Percentiles rank a stretch among this genome's conserved stretches.
These are phyloP conservation scores for Fusarium scirpi DNA, from an alignment of 2,329 filamentous ascomycete species.

Conservation along the genomic window DNA sequence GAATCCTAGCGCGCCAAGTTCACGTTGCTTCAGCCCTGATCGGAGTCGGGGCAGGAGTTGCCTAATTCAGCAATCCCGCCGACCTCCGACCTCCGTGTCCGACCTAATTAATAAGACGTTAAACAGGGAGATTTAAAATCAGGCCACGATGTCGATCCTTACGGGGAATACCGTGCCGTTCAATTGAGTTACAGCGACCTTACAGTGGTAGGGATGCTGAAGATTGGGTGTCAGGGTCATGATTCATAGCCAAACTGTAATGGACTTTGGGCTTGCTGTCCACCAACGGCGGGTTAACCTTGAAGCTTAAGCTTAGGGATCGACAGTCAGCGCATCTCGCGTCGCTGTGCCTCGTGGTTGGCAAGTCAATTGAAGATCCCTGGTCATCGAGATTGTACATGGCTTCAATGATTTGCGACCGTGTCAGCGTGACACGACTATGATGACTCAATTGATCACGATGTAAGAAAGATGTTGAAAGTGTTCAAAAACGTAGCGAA, in stretches of 20 bases:
- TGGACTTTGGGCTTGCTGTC: background rate
- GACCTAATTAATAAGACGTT: background rate
- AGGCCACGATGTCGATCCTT: slow-evolving; percentile 1
- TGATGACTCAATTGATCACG: background rate
- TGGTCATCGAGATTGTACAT: background rate
- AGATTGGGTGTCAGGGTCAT: slow-evolving; percentile 2
- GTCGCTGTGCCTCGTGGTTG: background rate
- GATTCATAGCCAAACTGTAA: slow-evolving; percentile 16
- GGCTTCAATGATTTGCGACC: background rate
- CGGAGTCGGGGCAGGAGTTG: background rate
- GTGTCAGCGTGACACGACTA: background rate
- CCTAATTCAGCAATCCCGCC: background rate
- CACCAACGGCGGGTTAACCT: background rate
- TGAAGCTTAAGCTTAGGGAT: background rate
- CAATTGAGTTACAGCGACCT: background rate
- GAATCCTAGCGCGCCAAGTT: background rate
- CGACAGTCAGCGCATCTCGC: background rate
- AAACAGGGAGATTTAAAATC: background rate
- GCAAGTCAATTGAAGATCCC: background rate
- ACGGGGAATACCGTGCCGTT: background rate
- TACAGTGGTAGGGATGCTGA: background rate
- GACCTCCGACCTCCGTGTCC: background rate
- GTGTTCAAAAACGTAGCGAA: slow-evolving; percentile 11
- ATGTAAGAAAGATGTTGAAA: background rate
- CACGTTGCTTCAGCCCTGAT: background rate